These are phyloP conservation scores for Plasmopara halstedii DNA, from an alignment of 352 stramenopile species.

Conservation along the genomic window DNA sequence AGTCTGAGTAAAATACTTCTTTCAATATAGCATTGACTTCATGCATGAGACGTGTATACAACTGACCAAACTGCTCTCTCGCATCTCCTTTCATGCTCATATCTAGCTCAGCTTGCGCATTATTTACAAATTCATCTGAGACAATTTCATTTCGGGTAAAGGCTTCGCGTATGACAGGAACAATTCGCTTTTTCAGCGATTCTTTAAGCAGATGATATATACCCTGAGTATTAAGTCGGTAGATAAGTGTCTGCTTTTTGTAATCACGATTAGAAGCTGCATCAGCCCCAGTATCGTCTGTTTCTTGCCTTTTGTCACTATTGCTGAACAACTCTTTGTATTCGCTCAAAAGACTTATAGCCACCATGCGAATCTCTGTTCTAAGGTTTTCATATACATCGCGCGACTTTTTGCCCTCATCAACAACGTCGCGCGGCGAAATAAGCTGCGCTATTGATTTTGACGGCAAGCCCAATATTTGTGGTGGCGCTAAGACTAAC, in stretches of 20 bases:
- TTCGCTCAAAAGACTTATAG: conserved; percentile 51
- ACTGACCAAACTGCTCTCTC: conserved; percentile 49
- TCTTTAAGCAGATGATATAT: conserved; percentile 80
- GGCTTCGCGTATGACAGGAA: conserved; percentile 57
- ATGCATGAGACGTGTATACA: conserved; percentile 70
- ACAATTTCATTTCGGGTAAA: conserved; percentile 26
- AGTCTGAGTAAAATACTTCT: conserved; percentile 43
- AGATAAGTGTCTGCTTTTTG: conserved; percentile 66
- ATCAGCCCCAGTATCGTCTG: conserved; percentile 7
- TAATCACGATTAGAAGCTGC: conserved; percentile 36
- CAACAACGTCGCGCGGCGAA: conserved; percentile 32
- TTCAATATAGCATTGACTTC: conserved; percentile 66
- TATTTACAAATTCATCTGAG: conserved; percentile 12
- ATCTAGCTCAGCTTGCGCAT: not conserved
- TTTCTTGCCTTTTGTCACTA: conserved; percentile 6
- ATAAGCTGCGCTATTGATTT: conserved; percentile 47
- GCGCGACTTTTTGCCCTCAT: conserved; percentile 35
- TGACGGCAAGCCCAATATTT: conserved; percentile 12
- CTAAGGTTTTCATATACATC: conserved; percentile 38
- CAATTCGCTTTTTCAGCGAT: conserved; percentile 73
- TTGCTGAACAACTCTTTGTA: conserved; percentile 37
- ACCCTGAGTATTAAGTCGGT: conserved; percentile 67
- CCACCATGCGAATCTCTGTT: conserved; percentile 49
- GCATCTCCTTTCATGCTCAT: conserved; percentile 27
- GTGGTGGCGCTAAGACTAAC: conserved; percentile 34